Conservation (phyloP, 176 grass and related monocot species). For the Aegilops speltoides region DNA sequence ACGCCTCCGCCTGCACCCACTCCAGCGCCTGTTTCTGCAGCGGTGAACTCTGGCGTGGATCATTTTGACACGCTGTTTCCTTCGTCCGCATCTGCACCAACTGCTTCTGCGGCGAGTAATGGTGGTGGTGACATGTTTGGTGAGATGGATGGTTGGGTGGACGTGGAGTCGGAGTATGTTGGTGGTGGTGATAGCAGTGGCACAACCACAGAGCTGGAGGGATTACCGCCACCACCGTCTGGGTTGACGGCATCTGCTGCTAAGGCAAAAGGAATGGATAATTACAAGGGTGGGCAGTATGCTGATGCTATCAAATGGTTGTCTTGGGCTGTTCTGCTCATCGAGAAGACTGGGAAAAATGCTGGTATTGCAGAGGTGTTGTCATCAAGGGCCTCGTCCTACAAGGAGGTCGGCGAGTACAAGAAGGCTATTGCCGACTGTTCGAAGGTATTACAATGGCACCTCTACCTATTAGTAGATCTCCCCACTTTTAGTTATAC, state of each 20-base stretch:
- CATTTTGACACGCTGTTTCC: slow-evolving; percentile 77
- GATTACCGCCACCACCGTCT: slow-evolving; percentile 73
- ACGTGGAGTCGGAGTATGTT: slow-evolving; percentile 66
- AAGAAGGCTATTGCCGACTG: slow-evolving; percentile 99
- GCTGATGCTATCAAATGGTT: slow-evolving; percentile 99
- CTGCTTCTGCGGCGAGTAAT: slow-evolving; percentile 33
- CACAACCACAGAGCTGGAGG: slow-evolving; percentile 84
- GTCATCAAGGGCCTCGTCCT: slow-evolving; percentile 93
- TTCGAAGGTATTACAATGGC: slow-evolving; percentile 59
- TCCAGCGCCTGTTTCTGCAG: slow-evolving; percentile 34
- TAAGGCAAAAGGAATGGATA: slow-evolving; percentile 86
- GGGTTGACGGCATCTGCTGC: slow-evolving; percentile 65
- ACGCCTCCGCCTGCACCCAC: slow-evolving; percentile 40
- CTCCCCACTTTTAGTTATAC: background rate
- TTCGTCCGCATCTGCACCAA: slow-evolving; percentile 47
- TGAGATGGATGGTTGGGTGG: slow-evolving; percentile 89
- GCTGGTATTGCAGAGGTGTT: slow-evolving; percentile 69
- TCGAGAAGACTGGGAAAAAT: slow-evolving; percentile 67
- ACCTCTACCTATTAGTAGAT: background rate
- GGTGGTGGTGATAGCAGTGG: slow-evolving; percentile 49
- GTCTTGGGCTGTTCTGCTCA: slow-evolving; percentile 85
- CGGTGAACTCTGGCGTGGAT: slow-evolving; percentile 40
- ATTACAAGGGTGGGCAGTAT: slow-evolving; percentile 94
- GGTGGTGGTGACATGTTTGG: slow-evolving; percentile 55
- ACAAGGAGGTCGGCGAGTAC: slow-evolving; percentile 99